Conservation (phyloP, 768 basidiomycete species). For the Boletus sensibilis region DNA sequence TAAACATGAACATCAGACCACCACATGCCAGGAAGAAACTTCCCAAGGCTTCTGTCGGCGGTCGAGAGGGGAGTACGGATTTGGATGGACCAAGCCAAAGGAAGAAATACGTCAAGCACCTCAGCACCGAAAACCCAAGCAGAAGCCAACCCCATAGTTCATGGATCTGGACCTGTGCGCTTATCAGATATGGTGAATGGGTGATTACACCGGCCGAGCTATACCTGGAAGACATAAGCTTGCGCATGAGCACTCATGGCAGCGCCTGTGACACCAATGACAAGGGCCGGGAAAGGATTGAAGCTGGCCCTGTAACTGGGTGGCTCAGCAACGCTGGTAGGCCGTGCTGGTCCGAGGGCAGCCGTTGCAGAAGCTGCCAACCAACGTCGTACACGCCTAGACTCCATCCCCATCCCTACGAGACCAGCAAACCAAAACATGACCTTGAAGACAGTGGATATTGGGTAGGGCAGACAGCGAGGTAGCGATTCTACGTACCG, state of each 20-base stretch:
- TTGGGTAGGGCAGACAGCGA: not conserved
- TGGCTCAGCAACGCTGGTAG: constrained; percentile 55
- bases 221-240: constrained; percentile 82
- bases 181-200: constrained; percentile 5
- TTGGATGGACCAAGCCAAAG: constrained; percentile 83
- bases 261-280: constrained; percentile 89
- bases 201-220: not conserved
- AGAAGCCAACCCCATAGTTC: constrained; percentile 88
- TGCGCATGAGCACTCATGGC: constrained; percentile 94
- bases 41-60: constrained; percentile 89
- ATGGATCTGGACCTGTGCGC: constrained; percentile 77
- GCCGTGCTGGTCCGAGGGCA: constrained; percentile 22
- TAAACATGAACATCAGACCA: constrained; percentile 86
- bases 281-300: constrained; percentile 91
- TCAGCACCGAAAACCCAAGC: constrained; percentile 69
- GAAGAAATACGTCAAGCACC: constrained; percentile 93
- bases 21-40: constrained; percentile 87
- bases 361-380: constrained; percentile 58
- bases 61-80: constrained; percentile 85
- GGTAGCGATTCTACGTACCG: constrained; percentile 46
- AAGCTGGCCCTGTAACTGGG: constrained; percentile 74
- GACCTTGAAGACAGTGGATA: constrained; percentile 38
- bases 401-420: constrained; percentile 87
- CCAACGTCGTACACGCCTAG: constrained; percentile 68
- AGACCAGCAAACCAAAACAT: constrained; percentile 97